A percentile compares a stretch with the other conserved stretches of the same genome.
These are phyloP conservation scores for Phoma sp. DNA, from an alignment of 2,329 filamentous ascomycete species.

Conservation along the genomic window DNA sequence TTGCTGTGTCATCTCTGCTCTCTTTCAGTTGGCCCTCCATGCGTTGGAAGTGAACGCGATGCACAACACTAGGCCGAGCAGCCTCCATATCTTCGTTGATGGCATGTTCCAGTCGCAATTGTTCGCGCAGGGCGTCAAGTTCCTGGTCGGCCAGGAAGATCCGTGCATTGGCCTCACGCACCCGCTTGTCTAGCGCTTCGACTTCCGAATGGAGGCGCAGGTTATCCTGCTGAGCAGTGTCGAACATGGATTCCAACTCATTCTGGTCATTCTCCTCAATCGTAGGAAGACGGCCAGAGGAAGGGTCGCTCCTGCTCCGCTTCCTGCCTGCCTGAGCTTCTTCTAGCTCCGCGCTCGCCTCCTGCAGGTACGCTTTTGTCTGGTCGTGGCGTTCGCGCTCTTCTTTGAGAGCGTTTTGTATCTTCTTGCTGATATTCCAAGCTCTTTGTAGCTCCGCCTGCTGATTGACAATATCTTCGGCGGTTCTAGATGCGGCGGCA, in stretches of 20 bases:
- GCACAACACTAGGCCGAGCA: constrained; percentile 40
- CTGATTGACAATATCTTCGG: constrained; percentile 33
- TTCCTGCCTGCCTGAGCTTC: constrained; percentile 15
- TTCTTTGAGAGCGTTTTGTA: constrained; percentile 34
- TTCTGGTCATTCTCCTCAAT: constrained; percentile 43
- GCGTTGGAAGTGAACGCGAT: constrained; percentile 42
- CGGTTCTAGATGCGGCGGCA: constrained; percentile 20
- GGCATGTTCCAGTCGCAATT: constrained; percentile 33
- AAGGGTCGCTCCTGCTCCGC: constrained; percentile 18
- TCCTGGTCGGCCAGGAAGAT: constrained; percentile 36
- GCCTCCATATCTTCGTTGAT: constrained; percentile 38
- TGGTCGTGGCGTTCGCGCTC: constrained; percentile 37
- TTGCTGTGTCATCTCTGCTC: constrained; percentile 23
- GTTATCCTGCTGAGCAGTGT: constrained; percentile 44
- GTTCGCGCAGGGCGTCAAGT: constrained; percentile 29
- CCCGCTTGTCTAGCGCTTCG: constrained; percentile 36
- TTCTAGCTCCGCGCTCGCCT: constrained; percentile 24
- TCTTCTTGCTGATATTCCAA: constrained; percentile 40
- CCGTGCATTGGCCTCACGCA: constrained; percentile 37
- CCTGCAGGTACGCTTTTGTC: constrained; percentile 34
- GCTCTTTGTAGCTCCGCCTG: constrained; percentile 41
- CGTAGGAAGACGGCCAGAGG: constrained; percentile 32
- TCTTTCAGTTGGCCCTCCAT: constrained; percentile 43
- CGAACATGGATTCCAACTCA: constrained; percentile 46
- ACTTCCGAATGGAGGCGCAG: constrained; percentile 37